Evolutionary conservation across 805 yeast species (phyloP), one percentile per base, ranked within the genome.

Genomic region (Ogataea minuta): DNA sequence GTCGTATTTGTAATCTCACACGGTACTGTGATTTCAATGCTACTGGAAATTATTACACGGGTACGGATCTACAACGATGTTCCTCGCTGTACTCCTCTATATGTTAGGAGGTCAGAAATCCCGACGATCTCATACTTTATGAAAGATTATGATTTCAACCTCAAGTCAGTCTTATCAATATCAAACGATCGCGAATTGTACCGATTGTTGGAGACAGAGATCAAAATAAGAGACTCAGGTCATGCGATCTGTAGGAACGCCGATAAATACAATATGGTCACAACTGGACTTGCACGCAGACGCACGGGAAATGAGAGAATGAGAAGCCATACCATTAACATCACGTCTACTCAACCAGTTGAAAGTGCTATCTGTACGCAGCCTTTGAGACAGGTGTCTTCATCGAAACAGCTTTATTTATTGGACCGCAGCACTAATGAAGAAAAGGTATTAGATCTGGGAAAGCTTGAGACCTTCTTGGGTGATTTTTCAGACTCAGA

Each of bases 11-110:
- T 70, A 11, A 55, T 70, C 44, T 57, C 72, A 4, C 75, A 70
- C 42, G 75, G 74, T 6, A 72, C 74, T 1, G 63, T 68, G 31
- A 67, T 68, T 9, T 59, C 71, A 13, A 56, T 67, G 15, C 44
- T 70, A 5, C 45, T 70, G 11, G 70, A 70, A 29, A 50, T 69
- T 23, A 35, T 70, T 4, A 36, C 66, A 31, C 62, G 63, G 11
- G 60, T 62, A 40, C 61, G 71, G 0, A 42, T 70, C 10, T 67
- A 60, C 49, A 60, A 54, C 37, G 74, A 70, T 42, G 59, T 70
- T 9, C 74, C 75, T 5, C 41, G 68, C 26, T 54, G 61, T 31
- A 52, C 57, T 2, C 67, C 68, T 28, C 54, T 61, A 6, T 63
- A 61, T 39, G 45, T 62, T 23, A 60, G 56, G 33, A 64, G 59